Evolutionary conservation across 768 basidiomycete species (phyloP).

Genomic region (Termitomyces sp.): DNA sequence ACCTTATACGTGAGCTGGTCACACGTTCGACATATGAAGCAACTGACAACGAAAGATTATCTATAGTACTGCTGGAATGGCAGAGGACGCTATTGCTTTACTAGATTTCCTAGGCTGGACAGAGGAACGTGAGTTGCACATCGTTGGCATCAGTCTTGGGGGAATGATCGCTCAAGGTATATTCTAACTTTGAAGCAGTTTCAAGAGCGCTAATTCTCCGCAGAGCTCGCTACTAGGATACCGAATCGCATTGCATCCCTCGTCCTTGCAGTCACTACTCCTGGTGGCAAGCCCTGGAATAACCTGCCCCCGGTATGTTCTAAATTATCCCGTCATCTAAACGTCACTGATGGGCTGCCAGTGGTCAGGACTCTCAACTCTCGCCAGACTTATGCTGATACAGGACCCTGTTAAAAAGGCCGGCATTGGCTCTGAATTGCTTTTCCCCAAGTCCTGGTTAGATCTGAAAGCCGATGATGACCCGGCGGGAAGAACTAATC

Average conservation of each 20-base stretch:
- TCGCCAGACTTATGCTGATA: constrained; percentile 35
- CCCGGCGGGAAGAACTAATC: constrained; percentile 54
- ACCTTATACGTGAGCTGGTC: constrained; percentile 66
- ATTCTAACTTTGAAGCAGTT: not conserved
- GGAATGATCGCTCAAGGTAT: constrained; percentile 47
- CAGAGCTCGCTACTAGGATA: constrained; percentile 65
- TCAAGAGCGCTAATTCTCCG: not conserved
- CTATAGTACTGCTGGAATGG: constrained; percentile 68
- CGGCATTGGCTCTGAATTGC: constrained; percentile 45
- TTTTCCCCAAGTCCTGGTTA: constrained; percentile 63
- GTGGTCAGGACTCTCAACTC: constrained; percentile 31
- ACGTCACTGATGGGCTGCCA: constrained; percentile 15
- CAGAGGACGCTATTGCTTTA: constrained; percentile 61
- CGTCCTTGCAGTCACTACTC: constrained; percentile 62
- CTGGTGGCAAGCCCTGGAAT: constrained; percentile 50
- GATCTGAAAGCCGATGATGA: constrained; percentile 46
- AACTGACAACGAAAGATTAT: not conserved
- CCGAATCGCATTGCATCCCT: constrained; percentile 65
- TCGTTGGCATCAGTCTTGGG: constrained; percentile 73
- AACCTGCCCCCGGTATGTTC: constrained; percentile 60
- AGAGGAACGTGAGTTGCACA: constrained; percentile 48
- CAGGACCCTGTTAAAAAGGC: constrained; percentile 42
- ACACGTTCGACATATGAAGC: not conserved
- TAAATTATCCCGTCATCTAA: not conserved
- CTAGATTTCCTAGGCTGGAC: constrained; percentile 74